Evolutionary conservation across 108 stramenopile species (phyloP).

Genomic region (Epipyxis sp.): DNA sequence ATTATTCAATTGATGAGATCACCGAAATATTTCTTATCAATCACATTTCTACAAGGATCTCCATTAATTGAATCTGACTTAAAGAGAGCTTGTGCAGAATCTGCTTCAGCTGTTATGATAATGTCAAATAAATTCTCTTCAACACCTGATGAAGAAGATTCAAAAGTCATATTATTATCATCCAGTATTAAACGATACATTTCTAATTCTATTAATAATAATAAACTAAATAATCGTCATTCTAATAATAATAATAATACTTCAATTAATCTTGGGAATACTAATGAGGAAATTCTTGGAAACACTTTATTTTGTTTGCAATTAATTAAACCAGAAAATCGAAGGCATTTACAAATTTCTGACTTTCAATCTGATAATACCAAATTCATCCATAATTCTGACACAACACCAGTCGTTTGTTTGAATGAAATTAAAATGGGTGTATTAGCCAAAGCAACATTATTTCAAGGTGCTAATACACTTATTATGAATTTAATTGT

Average conservation of each 20-base stretch:
- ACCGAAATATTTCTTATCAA: not conserved
- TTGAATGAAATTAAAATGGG: constrained; percentile 34
- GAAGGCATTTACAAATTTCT: not conserved
- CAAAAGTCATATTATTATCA: constrained; percentile 9
- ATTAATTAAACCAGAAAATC: constrained; percentile 29
- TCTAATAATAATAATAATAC: too few species aligned
- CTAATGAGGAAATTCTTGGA: not conserved
- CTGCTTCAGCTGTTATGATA: constrained; percentile 1
- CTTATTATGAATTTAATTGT: constrained; percentile 19
- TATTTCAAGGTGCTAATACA: constrained; percentile 25
- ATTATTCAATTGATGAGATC: not conserved
- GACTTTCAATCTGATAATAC: not conserved
- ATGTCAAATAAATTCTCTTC: not conserved
- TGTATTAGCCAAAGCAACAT: not conserved
- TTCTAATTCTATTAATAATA: too few species aligned
- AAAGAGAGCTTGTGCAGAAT: not conserved
- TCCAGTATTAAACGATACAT: constrained; percentile 27
- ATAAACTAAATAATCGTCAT: too few species aligned
- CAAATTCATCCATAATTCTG: not conserved
- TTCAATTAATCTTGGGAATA: too few species aligned
- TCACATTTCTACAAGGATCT: constrained; percentile 15
- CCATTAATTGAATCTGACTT: constrained; percentile 18
- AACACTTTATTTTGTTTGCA: constrained; percentile 8
- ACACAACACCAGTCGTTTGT: constrained; percentile 18
- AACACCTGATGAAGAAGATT: constrained; percentile 24